phyloP scores from a whole-genome alignment of 2,329 filamentous ascomycete species.

The Hirsutella rhossiliensis region DNA sequence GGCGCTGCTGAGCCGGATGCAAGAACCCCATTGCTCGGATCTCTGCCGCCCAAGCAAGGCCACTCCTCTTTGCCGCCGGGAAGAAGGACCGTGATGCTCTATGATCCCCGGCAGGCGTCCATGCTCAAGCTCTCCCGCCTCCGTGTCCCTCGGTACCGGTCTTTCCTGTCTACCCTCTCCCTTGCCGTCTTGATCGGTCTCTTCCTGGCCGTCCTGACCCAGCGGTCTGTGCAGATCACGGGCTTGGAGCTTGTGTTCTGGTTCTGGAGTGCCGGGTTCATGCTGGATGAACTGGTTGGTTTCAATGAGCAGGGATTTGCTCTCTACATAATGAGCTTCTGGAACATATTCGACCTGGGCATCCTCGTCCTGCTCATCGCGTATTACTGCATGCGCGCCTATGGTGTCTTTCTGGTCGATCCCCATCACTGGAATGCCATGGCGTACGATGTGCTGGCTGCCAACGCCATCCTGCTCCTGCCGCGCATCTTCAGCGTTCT shows the following conservation, averaged over 20 bases:
- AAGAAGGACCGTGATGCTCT: constrained; percentile 70
- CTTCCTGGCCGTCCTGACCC: constrained; percentile 69
- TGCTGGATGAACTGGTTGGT: constrained; percentile 90
- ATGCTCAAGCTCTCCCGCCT: constrained; percentile 84
- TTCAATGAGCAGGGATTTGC: constrained; percentile 97
- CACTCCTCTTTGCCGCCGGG: constrained; percentile 27
- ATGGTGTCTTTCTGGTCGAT: constrained; percentile 74
- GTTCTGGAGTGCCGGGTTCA: constrained; percentile 96
- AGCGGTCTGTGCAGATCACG: constrained; percentile 70
- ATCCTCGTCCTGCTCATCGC: constrained; percentile 76
- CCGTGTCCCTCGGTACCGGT: constrained; percentile 82
- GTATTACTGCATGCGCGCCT: constrained; percentile 83
- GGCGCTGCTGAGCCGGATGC: constrained; percentile 24
- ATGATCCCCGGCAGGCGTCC: constrained; percentile 83
- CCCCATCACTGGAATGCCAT: constrained; percentile 64
- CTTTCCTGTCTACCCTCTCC: constrained; percentile 79
- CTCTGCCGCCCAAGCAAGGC: constrained; percentile 17
- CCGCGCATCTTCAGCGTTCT: constrained; percentile 86
- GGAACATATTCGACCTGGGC: constrained; percentile 90
- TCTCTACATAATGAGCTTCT: constrained; percentile 94
- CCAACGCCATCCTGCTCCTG: constrained; percentile 79
- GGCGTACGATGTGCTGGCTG: constrained; percentile 89
- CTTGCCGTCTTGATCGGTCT: constrained; percentile 74
- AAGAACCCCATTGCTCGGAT: constrained; percentile 39
- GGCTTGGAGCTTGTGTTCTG: constrained; percentile 81